A percentile compares a stretch with the other conserved stretches of the same genome.
phyloP scores from a whole-genome alignment of 1,284 basidiomycete genomes.

The Rhodotorula sp. region DNA sequence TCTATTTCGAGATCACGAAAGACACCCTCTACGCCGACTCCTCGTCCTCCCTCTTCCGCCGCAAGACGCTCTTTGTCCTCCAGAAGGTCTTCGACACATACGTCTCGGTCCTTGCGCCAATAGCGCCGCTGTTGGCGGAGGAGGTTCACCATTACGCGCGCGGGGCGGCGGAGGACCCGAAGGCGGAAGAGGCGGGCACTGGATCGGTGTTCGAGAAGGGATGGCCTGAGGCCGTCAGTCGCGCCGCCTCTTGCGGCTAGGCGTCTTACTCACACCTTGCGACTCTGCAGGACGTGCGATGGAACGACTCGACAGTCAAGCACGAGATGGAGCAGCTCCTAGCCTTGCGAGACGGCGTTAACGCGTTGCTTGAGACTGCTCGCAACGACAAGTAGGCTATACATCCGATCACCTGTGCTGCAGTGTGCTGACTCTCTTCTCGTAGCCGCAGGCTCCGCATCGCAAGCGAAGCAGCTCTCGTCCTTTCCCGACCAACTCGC shows the following conservation, averaged over 20 bases:
- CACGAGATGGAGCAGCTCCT: conserved; percentile 63
- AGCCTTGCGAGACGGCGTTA: conserved; percentile 58
- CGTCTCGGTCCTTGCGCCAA: conserved; percentile 74
- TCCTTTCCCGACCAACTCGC: conserved; percentile 48
- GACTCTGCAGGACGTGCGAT: conserved; percentile 7
- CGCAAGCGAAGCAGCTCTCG: conserved; percentile 68
- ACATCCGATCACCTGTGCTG: neutral
- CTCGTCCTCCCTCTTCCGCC: conserved; percentile 58
- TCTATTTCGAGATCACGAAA: conserved; percentile 89
- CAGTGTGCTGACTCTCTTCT: neutral
- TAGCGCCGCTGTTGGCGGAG: conserved; percentile 87
- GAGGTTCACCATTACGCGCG: conserved; percentile 66
- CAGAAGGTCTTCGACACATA: conserved; percentile 68
- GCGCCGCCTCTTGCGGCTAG: neutral
- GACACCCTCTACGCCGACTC: conserved; percentile 82
- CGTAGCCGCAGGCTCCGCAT: conserved; percentile 61
- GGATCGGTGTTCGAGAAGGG: conserved; percentile 62
- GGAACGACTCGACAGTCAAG: conserved; percentile 56
- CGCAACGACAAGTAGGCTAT: conserved; percentile 63
- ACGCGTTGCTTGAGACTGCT: conserved; percentile 67
- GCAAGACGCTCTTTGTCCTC: conserved; percentile 68
- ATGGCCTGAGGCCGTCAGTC: conserved; percentile 60
- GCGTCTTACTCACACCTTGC: accelerated
- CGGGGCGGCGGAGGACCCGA: conserved; percentile 36
- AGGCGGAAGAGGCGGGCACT: conserved; percentile 2